Conservation (phyloP, 495 filamentous ascomycete species). For the Physcia stellaris region DNA sequence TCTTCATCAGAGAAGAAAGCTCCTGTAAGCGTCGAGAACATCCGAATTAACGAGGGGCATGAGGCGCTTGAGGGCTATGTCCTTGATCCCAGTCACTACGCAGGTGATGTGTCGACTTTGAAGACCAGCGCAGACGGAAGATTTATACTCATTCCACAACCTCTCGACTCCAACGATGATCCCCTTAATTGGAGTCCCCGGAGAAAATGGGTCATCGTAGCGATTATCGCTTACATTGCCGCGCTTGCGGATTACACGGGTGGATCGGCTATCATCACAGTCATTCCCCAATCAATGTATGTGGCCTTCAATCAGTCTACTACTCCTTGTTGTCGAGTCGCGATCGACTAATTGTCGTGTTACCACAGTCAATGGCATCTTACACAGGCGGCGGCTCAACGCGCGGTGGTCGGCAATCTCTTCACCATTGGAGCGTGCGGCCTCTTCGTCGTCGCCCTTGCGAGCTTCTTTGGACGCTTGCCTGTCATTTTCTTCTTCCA, state of each 20-base stretch:
- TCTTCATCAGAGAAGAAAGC: too few species aligned
- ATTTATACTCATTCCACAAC: slow-evolving; percentile 37
- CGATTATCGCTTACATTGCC: slow-evolving; percentile 36
- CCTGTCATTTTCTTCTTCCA: slow-evolving; percentile 47
- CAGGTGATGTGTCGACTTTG: too few species aligned
- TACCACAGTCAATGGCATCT: slow-evolving; percentile 12
- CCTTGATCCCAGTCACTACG: too few species aligned
- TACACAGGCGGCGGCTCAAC: slow-evolving; percentile 36
- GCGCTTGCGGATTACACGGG: slow-evolving; percentile 46
- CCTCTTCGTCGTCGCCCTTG: slow-evolving; percentile 38
- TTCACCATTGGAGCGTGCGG: slow-evolving; percentile 45
- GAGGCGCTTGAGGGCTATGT: too few species aligned
- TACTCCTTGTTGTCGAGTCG: not conserved
- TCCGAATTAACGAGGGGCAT: too few species aligned
- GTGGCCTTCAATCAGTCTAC: too few species aligned
- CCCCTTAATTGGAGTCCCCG: slow-evolving; percentile 43
- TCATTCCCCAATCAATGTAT: slow-evolving; percentile 38
- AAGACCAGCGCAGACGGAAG: too few species aligned
- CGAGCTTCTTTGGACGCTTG: slow-evolving; percentile 45
- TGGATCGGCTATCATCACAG: slow-evolving; percentile 38
- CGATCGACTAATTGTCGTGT: not conserved
- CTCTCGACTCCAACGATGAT: slow-evolving; percentile 39
- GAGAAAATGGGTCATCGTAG: slow-evolving; percentile 40
- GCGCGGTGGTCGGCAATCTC: slow-evolving; percentile 41
- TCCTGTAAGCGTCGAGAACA: too few species aligned